Evolutionary conservation across 768 basidiomycete genomes (phyloP), one percentile per base, ranked within the genome.

Genomic region (Amanita molliuscula): DNA sequence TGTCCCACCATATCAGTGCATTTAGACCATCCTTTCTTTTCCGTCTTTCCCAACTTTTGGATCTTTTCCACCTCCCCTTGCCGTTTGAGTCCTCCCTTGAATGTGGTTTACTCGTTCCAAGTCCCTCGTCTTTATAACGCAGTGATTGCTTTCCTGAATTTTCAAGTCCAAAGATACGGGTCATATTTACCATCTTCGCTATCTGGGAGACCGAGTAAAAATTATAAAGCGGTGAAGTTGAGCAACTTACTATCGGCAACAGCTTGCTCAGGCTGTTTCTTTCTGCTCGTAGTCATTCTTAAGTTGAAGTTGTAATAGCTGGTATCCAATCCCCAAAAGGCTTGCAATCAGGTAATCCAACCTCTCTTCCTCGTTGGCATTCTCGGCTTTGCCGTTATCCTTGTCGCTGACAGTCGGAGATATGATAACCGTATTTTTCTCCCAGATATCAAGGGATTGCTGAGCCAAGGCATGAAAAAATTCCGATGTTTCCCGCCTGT

Each of bases 1-100:
- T 71, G 47, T 86, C 82, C 88, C 88, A 90, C 84, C 88, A 88
- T 5, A 86, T 62, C 72, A 62, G 58, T 42, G 64, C 60, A 41
- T 62, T 62, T 53, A 59, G 59, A 28, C 69, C 68, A 42, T 62
- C 61, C 46, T 46, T 79, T 73, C 50, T 36, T 38, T 53, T 56
- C 52, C 49, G 47, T 36, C 54, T 58, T 25, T 57, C 54, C 55
- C 51, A 15, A 31, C 23, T 21, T 47, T 26, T 21, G 18, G 34
- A 29, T 53, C 45, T 36, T 44, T 42, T 48, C 31, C 31, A 31
- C 31, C 31, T 31, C 31, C 13, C 31, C 25, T 47, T 44, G 21
- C 21, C 11, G 31, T 21, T 33, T 9, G n/a, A 20, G 28, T 34
- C 10, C 37, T 40, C 44, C 23, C 33, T 52, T 15, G 4, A 18